phyloP scores from a whole-genome alignment of 805 yeast species.

The Cyberlindnera meyerae region DNA sequence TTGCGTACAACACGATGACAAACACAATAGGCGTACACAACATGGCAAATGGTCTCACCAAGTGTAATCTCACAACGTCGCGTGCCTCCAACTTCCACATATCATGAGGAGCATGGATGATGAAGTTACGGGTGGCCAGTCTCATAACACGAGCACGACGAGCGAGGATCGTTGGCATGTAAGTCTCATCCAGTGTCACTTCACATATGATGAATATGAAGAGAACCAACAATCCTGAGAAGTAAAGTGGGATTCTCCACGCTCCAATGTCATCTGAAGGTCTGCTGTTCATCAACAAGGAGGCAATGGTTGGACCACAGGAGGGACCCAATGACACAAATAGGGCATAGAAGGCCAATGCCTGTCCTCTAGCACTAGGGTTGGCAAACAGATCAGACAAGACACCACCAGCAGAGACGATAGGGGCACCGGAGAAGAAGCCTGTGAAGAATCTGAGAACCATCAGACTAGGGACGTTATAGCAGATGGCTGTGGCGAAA shows the following conservation, averaged over 20 bases:
- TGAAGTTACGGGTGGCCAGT: constrained; percentile 8
- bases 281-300: constrained; percentile 37
- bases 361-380: constrained; percentile 47
- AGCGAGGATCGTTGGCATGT: constrained; percentile 12
- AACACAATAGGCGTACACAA: constrained; percentile 31
- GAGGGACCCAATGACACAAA: constrained; percentile 41
- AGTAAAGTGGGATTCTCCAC: constrained; percentile 59
- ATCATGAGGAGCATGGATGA: constrained; percentile 16
- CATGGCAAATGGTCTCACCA: constrained; percentile 19
- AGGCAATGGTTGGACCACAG: constrained; percentile 46
- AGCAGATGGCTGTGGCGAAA: constrained; percentile 46
- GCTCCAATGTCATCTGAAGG: constrained; percentile 32
- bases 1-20: constrained; percentile 40
- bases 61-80: constrained; percentile 14
- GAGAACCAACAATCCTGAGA: constrained; percentile 40
- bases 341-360: constrained; percentile 44
- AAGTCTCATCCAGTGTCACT: constrained; percentile 26
- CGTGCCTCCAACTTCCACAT: constrained; percentile 14
- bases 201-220: constrained; percentile 33
- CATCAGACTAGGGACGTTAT: constrained; percentile 46
- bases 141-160: constrained; percentile 12
- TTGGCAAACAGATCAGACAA: constrained; percentile 45
- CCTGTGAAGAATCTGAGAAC: constrained; percentile 56
- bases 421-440: constrained; percentile 54
- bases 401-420: constrained; percentile 53